Evolutionary conservation across 2,329 filamentous ascomycete genomes (phyloP), one percentile per base, ranked within the genome.

Genomic region (Aspergillus novoparasiticus): DNA sequence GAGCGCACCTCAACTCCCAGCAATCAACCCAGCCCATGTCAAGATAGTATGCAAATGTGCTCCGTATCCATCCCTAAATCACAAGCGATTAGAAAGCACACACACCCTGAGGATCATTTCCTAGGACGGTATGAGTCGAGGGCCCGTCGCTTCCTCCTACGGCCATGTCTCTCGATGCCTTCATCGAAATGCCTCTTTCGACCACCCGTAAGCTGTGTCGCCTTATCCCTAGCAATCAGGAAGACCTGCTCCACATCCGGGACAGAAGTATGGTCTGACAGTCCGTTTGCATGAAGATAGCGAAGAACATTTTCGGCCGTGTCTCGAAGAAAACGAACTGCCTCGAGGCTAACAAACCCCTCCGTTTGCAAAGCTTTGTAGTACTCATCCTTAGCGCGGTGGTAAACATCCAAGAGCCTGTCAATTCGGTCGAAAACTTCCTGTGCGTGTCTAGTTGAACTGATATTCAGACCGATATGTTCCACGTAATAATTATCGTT

Each of bases 321-420:
- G 66, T 82, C 79, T 4, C 79, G 77, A 30, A 82, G 75, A 57
- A 80, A 81, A 56, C 76, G 76, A 28, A 78, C 76, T 1, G 73
- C 69, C 26, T 69, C 65, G 41, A 70, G 66, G 36, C 68, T 69
- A 4, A 69, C 62, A 3, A 69, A 59, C 34, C 68, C 71, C 34
- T 75, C 65, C 34, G 59, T 64, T 43, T 70, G 60, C 43, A 70
- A 68, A 34, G 74, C 63, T 5, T 64, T 66, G 61, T 76, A 70
- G 65, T 78, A 79, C 6, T 82, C 78, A 1, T 70, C 65, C 60
- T 78, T 76, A 10, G 80, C 79, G 16, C 65, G 66, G 32, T 74
- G 69, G 62, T 79, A 81, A 19, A 76, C 70, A 0, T 64, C 59
- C 51, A 78, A 66, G 34, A 79, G 62, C 62, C 65, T 58, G 26